A percentile compares a stretch with the other conserved stretches of the same genome.
These are phyloP conservation scores for Pisolithus microcarpus DNA, from an alignment of 768 basidiomycete species.

Conservation along the genomic window DNA sequence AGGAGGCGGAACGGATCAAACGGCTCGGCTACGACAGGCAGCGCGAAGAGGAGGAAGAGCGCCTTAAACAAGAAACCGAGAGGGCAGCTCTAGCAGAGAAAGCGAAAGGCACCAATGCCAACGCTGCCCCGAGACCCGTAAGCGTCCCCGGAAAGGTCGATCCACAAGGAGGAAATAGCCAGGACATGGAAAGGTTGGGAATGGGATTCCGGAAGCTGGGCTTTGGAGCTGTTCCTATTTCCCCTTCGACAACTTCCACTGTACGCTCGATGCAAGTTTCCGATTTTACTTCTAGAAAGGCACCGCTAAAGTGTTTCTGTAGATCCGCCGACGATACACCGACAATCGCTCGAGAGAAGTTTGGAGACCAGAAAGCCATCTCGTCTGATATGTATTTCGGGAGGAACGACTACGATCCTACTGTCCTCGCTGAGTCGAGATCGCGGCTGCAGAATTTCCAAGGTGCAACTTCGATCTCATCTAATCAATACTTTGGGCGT, in stretches of 20 bases:
- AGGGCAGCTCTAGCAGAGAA: conserved; percentile 29
- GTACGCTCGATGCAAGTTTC: conserved; percentile 32
- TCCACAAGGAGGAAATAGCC: conserved; percentile 34
- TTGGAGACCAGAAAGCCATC: conserved; percentile 89
- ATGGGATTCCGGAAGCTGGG: conserved; percentile 76
- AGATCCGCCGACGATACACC: conserved; percentile 48
- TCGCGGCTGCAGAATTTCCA: conserved; percentile 76
- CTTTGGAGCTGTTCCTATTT: conserved; percentile 73
- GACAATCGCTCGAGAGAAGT: conserved; percentile 83
- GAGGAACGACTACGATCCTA: conserved; percentile 78
- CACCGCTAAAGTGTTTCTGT: conserved; percentile 8
- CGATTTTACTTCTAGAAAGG: background rate
- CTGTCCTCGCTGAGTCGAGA: conserved; percentile 66
- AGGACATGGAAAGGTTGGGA: conserved; percentile 50
- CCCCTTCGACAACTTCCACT: conserved; percentile 46
- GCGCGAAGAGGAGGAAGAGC: conserved; percentile 78
- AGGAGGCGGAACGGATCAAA: conserved; percentile 89
- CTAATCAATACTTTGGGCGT: conserved; percentile 93
- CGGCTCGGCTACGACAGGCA: conserved; percentile 87
- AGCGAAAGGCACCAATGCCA: conserved; percentile 22
- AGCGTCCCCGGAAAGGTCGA: conserved; percentile 23
- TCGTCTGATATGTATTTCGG: conserved; percentile 98
- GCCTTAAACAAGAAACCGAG: conserved; percentile 55
- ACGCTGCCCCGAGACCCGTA: conserved; percentile 19
- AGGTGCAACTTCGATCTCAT: conserved; percentile 90